These are phyloP conservation scores for Stipa capillata DNA, from an alignment of 176 grass and related monocot genomes.

Conservation along the genomic window DNA sequence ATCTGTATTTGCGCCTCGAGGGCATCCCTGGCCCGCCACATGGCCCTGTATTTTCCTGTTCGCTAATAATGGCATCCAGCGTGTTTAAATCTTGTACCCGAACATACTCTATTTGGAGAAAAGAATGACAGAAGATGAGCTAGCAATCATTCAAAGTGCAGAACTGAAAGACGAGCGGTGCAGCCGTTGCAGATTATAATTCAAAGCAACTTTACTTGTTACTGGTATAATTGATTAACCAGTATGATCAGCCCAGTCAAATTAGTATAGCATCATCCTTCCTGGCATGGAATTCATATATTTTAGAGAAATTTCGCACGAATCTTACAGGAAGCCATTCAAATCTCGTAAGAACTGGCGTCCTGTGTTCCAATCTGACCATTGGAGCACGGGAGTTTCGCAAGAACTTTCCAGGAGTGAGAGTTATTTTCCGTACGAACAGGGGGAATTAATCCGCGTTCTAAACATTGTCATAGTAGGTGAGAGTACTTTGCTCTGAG, in stretches of 20 bases:
- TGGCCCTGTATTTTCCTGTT: conserved; percentile 8
- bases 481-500: too few relatives aligned
- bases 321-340: too few relatives aligned
- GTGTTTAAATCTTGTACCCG: not conserved
- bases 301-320: too few relatives aligned
- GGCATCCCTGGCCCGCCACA: conserved; percentile 11
- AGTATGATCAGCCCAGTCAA: not conserved
- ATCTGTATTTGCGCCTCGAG: not conserved
- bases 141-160: not conserved
- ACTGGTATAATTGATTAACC: not conserved
- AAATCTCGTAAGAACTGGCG: too few relatives aligned
- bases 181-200: not conserved
- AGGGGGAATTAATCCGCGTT: too few relatives aligned
- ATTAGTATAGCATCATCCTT: not conserved
- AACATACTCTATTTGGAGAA: not conserved
- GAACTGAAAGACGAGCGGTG: not conserved
- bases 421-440: too few relatives aligned
- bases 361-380: too few relatives aligned
- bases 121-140: not conserved
- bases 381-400: too few relatives aligned
- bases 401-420: too few relatives aligned
- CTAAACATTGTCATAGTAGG: too few relatives aligned
- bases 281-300: not conserved
- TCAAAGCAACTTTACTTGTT: not conserved
- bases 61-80: conserved; percentile 14